Evolutionary conservation across 176 grass and related monocot genomes (phyloP), one percentile per base, ranked within the genome.

Genomic region (Coix lacrymajobi): DNA sequence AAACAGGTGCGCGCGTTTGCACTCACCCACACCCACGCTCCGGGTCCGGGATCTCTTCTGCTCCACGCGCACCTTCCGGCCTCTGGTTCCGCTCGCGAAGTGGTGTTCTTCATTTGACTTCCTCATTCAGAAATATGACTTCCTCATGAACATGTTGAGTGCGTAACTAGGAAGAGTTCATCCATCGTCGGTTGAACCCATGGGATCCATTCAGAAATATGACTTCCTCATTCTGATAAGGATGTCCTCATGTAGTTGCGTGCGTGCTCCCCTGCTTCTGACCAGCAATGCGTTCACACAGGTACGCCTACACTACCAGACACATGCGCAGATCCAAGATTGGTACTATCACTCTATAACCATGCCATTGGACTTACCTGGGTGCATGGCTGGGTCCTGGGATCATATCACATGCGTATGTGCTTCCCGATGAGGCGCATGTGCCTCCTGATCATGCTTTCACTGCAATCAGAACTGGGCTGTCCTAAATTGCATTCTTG

Each of bases 1-100:
- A 54, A 67, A 17, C 76, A 93, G 90, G 92, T 94, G 76, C 65
- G 85, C 40, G 28, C 71, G 52, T 26, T 62, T 41, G 5, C 15
- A 10, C 15, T 43, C 63, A 1, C 2, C 67, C 31, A 33, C 3
- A 19, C 33, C 17, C 15, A 4, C 15, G 0, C 45, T 66, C 7
- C 48, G 7, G 24, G 5, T 61, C 17, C 28, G 28, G 32, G n/a
- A 60, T 69, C 51, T 38, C 66, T 39, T 49, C 52, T 22, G 38
- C 75, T 1, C n/a, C 30, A 67, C 20, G 40, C 56, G 30, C 56
- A 3, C 70, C 28, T 22, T 33, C 72, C 36, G 73, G 0, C 31
- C 1, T 14, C 10, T 22, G 24, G 15, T 28, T 29, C 13, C 41
- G 6, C 24, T 45, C 1, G 19, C 13, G 8, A 6, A 60, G 24